phyloP scores from a whole-genome alignment of 208 protist genomes.

The Wallacemonas sp. region DNA sequence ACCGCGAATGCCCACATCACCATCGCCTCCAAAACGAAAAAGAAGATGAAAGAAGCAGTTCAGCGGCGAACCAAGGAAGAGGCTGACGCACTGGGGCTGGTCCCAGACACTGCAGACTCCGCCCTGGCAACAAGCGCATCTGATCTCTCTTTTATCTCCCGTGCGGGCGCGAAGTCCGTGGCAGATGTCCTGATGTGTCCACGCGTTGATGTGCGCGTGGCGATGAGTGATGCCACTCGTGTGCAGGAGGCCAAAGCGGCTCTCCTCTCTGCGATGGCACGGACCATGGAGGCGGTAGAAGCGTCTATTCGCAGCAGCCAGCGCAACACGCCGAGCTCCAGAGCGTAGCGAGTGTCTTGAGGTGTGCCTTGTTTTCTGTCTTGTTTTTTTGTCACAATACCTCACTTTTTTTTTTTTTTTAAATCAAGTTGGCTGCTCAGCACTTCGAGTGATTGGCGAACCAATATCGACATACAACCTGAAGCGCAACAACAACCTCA shows the following conservation, averaged over 20 bases:
- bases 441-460: too few species aligned
- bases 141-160: background rate
- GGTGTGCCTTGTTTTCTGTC: too few species aligned
- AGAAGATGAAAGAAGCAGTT: constrained; percentile 16
- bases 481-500: too few species aligned
- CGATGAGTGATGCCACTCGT: background rate
- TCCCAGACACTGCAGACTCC: background rate
- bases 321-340: background rate
- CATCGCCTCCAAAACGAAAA: constrained; percentile 10
- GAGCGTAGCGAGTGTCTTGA: background rate
- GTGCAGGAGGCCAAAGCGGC: constrained; percentile 36
- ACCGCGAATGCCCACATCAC: constrained; percentile 26
- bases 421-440: too few species aligned
- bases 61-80: constrained; percentile 2
- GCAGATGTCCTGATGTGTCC: background rate
- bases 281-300: constrained; percentile 43
- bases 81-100: background rate
- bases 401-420: constrained; percentile 8
- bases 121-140: background rate
- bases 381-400: background rate
- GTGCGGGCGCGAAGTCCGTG: background rate
- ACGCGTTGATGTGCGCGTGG: background rate
- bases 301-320: constrained; percentile 32
- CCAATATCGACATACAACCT: too few species aligned
- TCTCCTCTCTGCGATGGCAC: constrained; percentile 32